These are phyloP conservation scores for Ramaria sp. DNA, from an alignment of 768 basidiomycete species.

Conservation along the genomic window DNA sequence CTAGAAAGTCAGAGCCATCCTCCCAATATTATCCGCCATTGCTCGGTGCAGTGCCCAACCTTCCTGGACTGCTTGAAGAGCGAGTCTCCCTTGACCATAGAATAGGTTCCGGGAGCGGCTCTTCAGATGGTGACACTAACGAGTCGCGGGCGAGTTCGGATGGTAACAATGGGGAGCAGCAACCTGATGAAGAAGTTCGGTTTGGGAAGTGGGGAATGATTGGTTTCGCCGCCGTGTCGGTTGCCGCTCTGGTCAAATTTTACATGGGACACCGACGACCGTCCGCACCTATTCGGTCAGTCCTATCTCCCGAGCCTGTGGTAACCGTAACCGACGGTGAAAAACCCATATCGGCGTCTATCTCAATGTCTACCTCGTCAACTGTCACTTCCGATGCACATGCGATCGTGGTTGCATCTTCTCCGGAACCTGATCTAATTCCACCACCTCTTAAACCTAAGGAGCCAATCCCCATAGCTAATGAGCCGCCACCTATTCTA, in stretches of 20 bases:
- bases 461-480: not conserved
- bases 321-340: not conserved
- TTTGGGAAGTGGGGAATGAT: constrained; percentile 3
- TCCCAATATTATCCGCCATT: constrained; percentile 7
- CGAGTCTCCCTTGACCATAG: not conserved
- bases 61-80: not conserved
- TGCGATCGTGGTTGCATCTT: not conserved
- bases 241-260: not conserved
- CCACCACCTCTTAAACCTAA: not conserved
- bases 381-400: not conserved
- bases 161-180: not conserved
- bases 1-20: constrained; percentile 5
- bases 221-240: not conserved
- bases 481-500: too few species aligned
- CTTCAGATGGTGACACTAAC: not conserved
- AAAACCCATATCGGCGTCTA: not conserved
- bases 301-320: not conserved
- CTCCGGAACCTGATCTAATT: not conserved
- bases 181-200: not conserved
- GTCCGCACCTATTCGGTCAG: not conserved
- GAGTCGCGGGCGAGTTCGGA: not conserved
- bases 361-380: not conserved
- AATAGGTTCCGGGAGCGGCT: not conserved
- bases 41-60: not conserved
- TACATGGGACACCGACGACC: not conserved